Conservation (phyloP, 495 filamentous ascomycete genomes). For the Durotheca rogersii region DNA sequence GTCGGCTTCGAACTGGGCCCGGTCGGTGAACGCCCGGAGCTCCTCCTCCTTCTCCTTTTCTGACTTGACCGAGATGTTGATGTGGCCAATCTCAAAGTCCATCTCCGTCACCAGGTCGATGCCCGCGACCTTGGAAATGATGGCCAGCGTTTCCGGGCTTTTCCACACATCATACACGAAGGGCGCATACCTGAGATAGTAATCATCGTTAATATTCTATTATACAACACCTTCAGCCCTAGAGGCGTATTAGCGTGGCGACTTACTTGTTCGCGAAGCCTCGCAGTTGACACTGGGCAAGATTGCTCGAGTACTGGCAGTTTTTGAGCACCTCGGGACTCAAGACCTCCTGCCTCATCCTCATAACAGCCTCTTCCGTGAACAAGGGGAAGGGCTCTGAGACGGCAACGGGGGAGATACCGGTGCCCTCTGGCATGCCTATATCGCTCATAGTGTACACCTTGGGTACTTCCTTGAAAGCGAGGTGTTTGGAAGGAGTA, state of each 20-base stretch:
- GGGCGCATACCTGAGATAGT: conserved; percentile 38
- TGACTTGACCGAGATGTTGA: conserved; percentile 66
- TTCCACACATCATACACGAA: conserved; percentile 75
- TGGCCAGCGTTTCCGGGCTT: conserved; percentile 60
- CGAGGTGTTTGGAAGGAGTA: conserved; percentile 54
- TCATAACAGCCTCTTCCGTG: conserved; percentile 61
- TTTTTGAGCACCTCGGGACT: conserved; percentile 63
- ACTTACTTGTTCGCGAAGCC: conserved; percentile 69
- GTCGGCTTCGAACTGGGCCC: conserved; percentile 48
- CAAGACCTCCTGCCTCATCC: conserved; percentile 67
- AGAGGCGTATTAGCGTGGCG: conserved; percentile 2
- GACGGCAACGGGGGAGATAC: conserved; percentile 66
- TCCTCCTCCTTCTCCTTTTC: conserved; percentile 48
- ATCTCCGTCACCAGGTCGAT: conserved; percentile 68
- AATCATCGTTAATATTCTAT: not conserved
- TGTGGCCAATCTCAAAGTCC: conserved; percentile 73
- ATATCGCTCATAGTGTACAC: conserved; percentile 63
- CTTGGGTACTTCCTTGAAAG: conserved; percentile 52
- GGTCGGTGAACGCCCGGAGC: conserved; percentile 26
- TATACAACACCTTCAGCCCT: no score
- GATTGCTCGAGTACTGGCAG: conserved; percentile 62
- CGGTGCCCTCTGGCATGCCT: conserved; percentile 53
- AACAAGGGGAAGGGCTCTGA: conserved; percentile 76
- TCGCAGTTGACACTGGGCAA: conserved; percentile 65
- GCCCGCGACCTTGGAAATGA: conserved; percentile 72